phyloP scores from a whole-genome alignment of 1,284 basidiomycete species.

The Porogramme epimiltina region DNA sequence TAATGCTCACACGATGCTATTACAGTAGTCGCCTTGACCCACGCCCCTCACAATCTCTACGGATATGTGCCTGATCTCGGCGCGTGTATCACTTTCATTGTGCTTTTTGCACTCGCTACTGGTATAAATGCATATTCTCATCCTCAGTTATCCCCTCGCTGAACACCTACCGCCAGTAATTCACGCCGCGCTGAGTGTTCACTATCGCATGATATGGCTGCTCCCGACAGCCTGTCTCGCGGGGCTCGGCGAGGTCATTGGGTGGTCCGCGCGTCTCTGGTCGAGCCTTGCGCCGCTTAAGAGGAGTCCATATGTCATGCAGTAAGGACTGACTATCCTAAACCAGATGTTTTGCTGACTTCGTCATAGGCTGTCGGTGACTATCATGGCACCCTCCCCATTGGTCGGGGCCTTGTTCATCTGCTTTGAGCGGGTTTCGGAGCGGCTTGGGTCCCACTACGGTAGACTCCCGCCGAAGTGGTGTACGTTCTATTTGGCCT shows the following conservation, averaged over 20 bases:
- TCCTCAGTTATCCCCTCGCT: not conserved
- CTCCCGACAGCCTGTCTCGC: slow-evolving; percentile 52
- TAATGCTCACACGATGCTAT: no score
- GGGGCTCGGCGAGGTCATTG: slow-evolving; percentile 52
- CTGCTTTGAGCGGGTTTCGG: slow-evolving; percentile 45
- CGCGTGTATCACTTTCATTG: slow-evolving; percentile 10
- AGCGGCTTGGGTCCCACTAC: slow-evolving; percentile 38
- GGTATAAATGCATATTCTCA: slow-evolving; percentile 4
- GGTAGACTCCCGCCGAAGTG: slow-evolving; percentile 38
- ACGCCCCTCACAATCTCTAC: no score
- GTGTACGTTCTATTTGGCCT: slow-evolving; percentile 18
- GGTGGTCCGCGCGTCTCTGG: slow-evolving; percentile 43
- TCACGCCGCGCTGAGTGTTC: slow-evolving; percentile 47
- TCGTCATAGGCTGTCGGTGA: slow-evolving; percentile 35
- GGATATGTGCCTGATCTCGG: slow-evolving; percentile 9
- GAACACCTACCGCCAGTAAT: slow-evolving; percentile 33
- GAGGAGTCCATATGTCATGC: slow-evolving; percentile 29
- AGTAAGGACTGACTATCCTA: slow-evolving; percentile 37
- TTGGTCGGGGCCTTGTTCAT: slow-evolving; percentile 51
- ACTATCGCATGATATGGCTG: slow-evolving; percentile 50
- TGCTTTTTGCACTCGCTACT: slow-evolving; percentile 12
- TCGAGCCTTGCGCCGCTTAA: slow-evolving; percentile 26
- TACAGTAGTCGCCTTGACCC: no score
- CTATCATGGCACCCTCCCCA: slow-evolving; percentile 48
- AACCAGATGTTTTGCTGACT: slow-evolving; percentile 28